These are phyloP conservation scores for Tolypocladium nubicola DNA, from an alignment of 2,329 filamentous ascomycete genomes.

Conservation along the genomic window DNA sequence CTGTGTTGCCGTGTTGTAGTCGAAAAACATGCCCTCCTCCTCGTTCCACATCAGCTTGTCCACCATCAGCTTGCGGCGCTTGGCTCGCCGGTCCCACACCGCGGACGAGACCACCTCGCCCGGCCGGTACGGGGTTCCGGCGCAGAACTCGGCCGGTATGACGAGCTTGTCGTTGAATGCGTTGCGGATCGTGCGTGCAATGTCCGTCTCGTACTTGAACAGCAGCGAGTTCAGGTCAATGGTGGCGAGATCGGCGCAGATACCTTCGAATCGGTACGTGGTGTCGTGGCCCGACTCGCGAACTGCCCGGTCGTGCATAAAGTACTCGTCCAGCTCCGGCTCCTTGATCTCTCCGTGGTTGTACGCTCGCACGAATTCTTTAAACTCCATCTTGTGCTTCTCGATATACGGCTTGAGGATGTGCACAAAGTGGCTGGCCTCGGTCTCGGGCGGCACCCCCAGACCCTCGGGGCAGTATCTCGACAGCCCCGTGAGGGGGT, in stretches of 20 bases:
- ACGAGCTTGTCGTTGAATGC: constrained; percentile 73
- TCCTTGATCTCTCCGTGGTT: constrained; percentile 68
- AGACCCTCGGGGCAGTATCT: constrained; percentile 74
- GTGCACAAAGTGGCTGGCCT: constrained; percentile 77
- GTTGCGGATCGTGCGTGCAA: constrained; percentile 73
- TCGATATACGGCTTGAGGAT: constrained; percentile 71
- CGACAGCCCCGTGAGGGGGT: constrained; percentile 68
- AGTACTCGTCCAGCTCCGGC: constrained; percentile 88
- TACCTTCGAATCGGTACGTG: constrained; percentile 79
- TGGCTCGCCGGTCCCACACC: constrained; percentile 81
- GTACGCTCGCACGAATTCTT: constrained; percentile 82
- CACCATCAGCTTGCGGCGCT: constrained; percentile 72
- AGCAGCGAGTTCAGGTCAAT: constrained; percentile 90
- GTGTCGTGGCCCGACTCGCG: constrained; percentile 97
- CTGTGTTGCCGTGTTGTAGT: constrained; percentile 82
- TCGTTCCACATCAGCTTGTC: constrained; percentile 94
- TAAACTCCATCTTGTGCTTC: constrained; percentile 73
- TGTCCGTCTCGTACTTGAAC: constrained; percentile 96
- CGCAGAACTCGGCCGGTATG: constrained; percentile 77
- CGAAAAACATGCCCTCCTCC: constrained; percentile 90
- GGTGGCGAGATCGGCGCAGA: constrained; percentile 81
- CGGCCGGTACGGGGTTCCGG: constrained; percentile 49
- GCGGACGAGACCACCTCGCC: constrained; percentile 72
- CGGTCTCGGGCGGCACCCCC: constrained; percentile 86
- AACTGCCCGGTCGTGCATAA: constrained; percentile 89